Percentiles rank a stretch among this genome's conserved stretches.
Conservation (phyloP, 129 eudicot genomes). For the Flaveria sonorensis region DNA sequence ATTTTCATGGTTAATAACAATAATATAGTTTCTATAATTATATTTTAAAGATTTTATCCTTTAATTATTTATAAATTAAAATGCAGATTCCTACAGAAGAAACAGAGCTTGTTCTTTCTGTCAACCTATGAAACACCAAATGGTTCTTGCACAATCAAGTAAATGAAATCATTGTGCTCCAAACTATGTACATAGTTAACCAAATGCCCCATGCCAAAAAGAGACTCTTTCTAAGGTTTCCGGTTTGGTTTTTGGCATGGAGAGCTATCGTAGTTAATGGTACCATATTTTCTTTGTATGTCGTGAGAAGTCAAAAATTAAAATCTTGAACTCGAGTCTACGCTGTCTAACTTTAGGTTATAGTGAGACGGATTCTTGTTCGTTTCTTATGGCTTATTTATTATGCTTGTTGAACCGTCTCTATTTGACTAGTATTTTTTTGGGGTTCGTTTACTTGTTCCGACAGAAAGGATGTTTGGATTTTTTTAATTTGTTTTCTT, state of each 20-base stretch:
- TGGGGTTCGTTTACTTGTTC: too few relatives aligned
- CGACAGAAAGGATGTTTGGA: too few relatives aligned
- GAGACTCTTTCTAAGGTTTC: neutral
- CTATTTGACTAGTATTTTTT: neutral
- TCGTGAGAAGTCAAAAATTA: neutral
- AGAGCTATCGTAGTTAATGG: neutral
- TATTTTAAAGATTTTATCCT: neutral
- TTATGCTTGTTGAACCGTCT: neutral
- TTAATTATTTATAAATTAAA: neutral
- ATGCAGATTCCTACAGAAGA: conserved; percentile 64
- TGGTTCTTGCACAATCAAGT: conserved; percentile 35
- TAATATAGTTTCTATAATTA: neutral
- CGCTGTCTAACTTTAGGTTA: conserved; percentile 1
- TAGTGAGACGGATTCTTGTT: conserved; percentile 1
- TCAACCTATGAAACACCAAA: conserved; percentile 46
- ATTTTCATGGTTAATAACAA: neutral
- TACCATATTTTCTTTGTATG: neutral
- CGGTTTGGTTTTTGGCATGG: conserved; percentile 18
- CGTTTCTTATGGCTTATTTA: neutral
- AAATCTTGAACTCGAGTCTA: neutral
- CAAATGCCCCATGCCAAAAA: conserved; percentile 3
- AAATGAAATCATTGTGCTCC: conserved; percentile 9
- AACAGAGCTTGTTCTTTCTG: conserved; percentile 46
- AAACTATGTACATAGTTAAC: conserved; percentile 14
- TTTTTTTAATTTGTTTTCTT: too few relatives aligned